phyloP scores from a whole-genome alignment of 2,329 filamentous ascomycete species.

The Claviceps pusilla region DNA sequence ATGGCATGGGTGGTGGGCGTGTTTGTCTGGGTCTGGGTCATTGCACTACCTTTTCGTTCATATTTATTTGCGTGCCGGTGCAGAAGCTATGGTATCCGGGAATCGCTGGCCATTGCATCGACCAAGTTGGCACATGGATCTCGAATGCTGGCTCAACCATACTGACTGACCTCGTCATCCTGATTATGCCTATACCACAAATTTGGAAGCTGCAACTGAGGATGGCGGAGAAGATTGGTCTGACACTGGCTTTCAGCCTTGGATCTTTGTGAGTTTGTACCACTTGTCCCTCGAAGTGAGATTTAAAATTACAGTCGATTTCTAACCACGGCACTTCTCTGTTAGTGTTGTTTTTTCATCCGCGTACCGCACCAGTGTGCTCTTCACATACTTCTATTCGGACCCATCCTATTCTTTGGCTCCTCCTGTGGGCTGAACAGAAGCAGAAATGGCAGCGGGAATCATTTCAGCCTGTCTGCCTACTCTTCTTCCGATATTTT shows the following conservation, averaged over 20 bases:
- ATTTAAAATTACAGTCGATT: not conserved
- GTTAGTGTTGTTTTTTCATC: slow-evolving; percentile 31
- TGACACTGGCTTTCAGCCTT: slow-evolving; percentile 29
- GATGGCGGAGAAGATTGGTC: slow-evolving; percentile 25
- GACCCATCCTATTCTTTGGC: slow-evolving; percentile 33
- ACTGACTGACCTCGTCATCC: slow-evolving; percentile 29
- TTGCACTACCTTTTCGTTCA: slow-evolving; percentile 33
- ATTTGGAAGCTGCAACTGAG: slow-evolving; percentile 31
- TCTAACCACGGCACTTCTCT: not conserved
- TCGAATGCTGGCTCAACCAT: slow-evolving; percentile 33
- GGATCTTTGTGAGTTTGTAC: slow-evolving; percentile 26
- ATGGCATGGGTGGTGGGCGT: slow-evolving; percentile 24
- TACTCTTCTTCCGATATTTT: slow-evolving; percentile 32
- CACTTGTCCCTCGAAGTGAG: not conserved
- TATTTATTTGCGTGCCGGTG: slow-evolving; percentile 38
- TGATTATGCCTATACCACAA: slow-evolving; percentile 28
- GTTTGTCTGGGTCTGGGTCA: slow-evolving; percentile 31
- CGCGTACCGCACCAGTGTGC: slow-evolving; percentile 30
- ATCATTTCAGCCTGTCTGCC: slow-evolving; percentile 40
- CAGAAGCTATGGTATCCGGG: slow-evolving; percentile 32
- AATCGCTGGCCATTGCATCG: slow-evolving; percentile 31
- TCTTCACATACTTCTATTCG: slow-evolving; percentile 25
- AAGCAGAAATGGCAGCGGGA: slow-evolving; percentile 33
- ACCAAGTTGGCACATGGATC: slow-evolving; percentile 35
- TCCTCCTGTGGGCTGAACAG: slow-evolving; percentile 31